Evolutionary conservation across 2,329 filamentous ascomycete species (phyloP), one percentile per base, ranked within the genome.

Genomic region (Exophiala aquamarina): DNA sequence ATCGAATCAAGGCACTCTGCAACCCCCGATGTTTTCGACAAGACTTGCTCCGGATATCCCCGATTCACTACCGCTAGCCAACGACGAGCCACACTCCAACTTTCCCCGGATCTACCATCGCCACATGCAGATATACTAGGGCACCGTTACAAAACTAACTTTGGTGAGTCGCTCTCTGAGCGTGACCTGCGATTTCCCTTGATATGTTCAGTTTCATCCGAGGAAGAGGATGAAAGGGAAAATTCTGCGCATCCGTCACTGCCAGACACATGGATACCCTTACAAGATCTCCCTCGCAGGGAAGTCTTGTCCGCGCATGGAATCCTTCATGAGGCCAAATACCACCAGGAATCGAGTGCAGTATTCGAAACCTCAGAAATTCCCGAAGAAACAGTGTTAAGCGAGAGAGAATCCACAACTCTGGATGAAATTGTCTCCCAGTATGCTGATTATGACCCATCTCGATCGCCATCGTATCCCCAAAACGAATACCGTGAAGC

Each of bases 271-370:
- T 21, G 15, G 5, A 47, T 50, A 32, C 46, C 42, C 31, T 19
- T 52, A 28, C 38, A 23, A 17, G 32, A 41, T 13, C 14, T 54
- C n/a, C 29, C 41, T 7, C 47, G 35, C 23, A 45, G 35, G 3
- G 39, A 47, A 6, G 52, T 52, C 11, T 38, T 32, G 9, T 52
- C 52, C 8, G 52, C 49, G 5, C 41, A 52, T 7, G 45, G 41
- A 5, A 28, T 55, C 44, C 34, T 55, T 20, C 49, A 41, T 11
- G 36, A 44, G 15, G 52, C 45, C 29, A 38, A 45, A 18, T 31
- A 49, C 15, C 52, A 55, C 23, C 49, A 46, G 9, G 52, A 52
- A 33, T 55, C 52, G n/a, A 52, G 49, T 36, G 52, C 49, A 26
- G 38, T 50, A n/a, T 42, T 55, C 15, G 52, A 55, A 40, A 44